phyloP scores from a whole-genome alignment of 345 rosid genomes.

The Raphanus sativus region DNA sequence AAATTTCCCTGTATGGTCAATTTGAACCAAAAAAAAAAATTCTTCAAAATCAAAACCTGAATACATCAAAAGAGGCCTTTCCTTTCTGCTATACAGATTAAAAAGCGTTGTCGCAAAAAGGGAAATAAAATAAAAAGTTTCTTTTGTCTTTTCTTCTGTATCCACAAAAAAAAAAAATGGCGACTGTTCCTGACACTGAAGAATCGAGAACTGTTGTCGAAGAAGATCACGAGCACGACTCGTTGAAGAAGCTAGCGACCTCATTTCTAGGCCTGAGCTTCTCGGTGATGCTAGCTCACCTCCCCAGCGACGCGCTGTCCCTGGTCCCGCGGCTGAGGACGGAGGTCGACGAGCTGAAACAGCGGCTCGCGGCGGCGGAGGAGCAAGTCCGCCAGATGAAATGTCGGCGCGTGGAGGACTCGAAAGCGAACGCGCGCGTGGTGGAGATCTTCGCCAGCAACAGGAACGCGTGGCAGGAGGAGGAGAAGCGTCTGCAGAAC shows the following conservation, averaged over 20 bases:
- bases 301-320: conserved; percentile 54
- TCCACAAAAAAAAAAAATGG: conserved; percentile 9
- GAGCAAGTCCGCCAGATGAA: conserved; percentile 90
- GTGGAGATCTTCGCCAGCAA: conserved; percentile 94
- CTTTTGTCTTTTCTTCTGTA: conserved; percentile 26
- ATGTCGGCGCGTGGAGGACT: conserved; percentile 83
- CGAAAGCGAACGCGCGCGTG: conserved; percentile 91
- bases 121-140: neutral
- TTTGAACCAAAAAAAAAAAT: neutral
- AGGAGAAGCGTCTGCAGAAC: conserved; percentile 69
- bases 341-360: conserved; percentile 51
- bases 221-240: conserved; percentile 26
- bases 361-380: conserved; percentile 60
- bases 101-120: neutral
- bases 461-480: conserved; percentile 86
- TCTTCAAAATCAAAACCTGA: neutral
- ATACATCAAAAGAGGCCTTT: conserved; percentile 11
- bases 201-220: neutral
- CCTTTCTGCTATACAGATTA: neutral
- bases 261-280: conserved; percentile 76
- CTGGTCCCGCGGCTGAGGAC: conserved; percentile 49
- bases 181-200: conserved; percentile 31
- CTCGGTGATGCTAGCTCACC: conserved; percentile 63
- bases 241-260: conserved; percentile 41
- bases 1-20: neutral